These are phyloP conservation scores for Lactifluus pinguis DNA, from an alignment of 768 basidiomycete genomes.

Conservation along the genomic window DNA sequence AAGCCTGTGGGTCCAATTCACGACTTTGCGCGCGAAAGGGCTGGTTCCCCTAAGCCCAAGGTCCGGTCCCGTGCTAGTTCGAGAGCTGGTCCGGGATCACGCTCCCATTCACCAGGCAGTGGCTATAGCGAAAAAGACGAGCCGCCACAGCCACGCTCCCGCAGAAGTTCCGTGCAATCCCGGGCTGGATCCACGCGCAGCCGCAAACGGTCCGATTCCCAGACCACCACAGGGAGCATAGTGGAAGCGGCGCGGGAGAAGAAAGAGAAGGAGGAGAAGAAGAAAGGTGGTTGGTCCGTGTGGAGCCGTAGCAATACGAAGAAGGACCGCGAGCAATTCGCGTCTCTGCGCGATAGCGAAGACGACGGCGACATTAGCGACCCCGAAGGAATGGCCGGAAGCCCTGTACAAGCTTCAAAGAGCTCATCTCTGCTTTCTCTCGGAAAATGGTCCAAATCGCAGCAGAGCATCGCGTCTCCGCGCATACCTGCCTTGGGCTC, in stretches of 20 bases:
- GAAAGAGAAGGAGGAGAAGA: constrained; percentile 52
- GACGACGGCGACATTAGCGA: constrained; percentile 30
- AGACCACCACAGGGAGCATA: constrained; percentile 29
- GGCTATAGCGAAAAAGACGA: constrained; percentile 7
- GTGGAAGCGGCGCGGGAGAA: constrained; percentile 28
- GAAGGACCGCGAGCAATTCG: constrained; percentile 39
- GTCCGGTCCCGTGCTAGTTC: constrained; percentile 13
- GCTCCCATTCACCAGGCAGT: background rate
- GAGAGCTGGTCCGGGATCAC: constrained; percentile 5
- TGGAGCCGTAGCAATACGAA: constrained; percentile 12
- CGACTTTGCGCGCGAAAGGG: constrained; percentile 8
- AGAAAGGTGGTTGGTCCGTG: constrained; percentile 38
- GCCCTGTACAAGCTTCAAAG: constrained; percentile 7
- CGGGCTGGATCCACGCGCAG: constrained; percentile 39
- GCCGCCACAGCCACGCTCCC: constrained; percentile 14
- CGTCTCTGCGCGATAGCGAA: constrained; percentile 41
- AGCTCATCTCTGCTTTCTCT: constrained; percentile 15
- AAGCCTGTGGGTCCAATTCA: constrained; percentile 17
- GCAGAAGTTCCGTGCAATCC: constrained; percentile 26
- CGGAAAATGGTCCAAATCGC: constrained; percentile 12
- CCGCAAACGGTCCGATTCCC: constrained; percentile 56
- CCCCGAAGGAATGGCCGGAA: constrained; percentile 25
- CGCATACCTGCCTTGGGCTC: constrained; percentile 8
- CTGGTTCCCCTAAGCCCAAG: constrained; percentile 6
- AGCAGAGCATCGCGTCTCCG: constrained; percentile 3